Conservation (phyloP, 2,329 filamentous ascomycete genomes). For the Venturia carpophila region DNA sequence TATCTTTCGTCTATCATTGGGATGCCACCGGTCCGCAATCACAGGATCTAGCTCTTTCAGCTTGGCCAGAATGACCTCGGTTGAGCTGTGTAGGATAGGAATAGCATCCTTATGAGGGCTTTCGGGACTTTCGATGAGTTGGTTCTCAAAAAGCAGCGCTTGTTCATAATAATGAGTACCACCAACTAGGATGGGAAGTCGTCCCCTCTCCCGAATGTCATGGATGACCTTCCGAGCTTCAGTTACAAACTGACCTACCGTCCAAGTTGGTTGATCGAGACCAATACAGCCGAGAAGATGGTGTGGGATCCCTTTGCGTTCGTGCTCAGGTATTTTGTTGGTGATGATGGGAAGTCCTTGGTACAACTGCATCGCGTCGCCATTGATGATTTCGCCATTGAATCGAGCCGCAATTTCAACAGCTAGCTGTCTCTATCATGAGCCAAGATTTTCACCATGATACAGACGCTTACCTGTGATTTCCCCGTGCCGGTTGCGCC, state of each 20-base stretch:
- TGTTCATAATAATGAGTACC: slow-evolving; percentile 96
- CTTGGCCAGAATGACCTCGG: slow-evolving; percentile 63
- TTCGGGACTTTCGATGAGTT: slow-evolving; percentile 45
- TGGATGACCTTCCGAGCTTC: slow-evolving; percentile 62
- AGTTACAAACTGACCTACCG: slow-evolving; percentile 66
- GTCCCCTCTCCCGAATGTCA: slow-evolving; percentile 70
- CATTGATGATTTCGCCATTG: slow-evolving; percentile 92
- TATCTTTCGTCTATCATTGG: slow-evolving; percentile 86
- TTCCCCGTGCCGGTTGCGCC: slow-evolving; percentile 92
- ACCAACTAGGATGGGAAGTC: slow-evolving; percentile 82
- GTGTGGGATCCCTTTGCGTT: slow-evolving; percentile 74
- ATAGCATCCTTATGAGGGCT: slow-evolving; percentile 25
- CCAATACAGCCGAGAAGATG: slow-evolving; percentile 77
- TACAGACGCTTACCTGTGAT: slow-evolving; percentile 60
- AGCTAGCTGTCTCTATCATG: slow-evolving; percentile 55
- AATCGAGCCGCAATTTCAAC: slow-evolving; percentile 76
- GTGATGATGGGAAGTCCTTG: slow-evolving; percentile 86
- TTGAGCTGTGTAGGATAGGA: slow-evolving; percentile 64
- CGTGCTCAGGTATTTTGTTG: slow-evolving; percentile 73
- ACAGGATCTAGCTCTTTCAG: slow-evolving; percentile 74
- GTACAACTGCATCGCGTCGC: slow-evolving; percentile 98
- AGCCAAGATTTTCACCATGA: background rate
- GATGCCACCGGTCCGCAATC: slow-evolving; percentile 91
- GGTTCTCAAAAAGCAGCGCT: slow-evolving; percentile 72
- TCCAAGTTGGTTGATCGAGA: slow-evolving; percentile 73